These are phyloP conservation scores for Ceratocystis colombiana DNA, from an alignment of 2,329 filamentous ascomycete species.

Conservation along the genomic window DNA sequence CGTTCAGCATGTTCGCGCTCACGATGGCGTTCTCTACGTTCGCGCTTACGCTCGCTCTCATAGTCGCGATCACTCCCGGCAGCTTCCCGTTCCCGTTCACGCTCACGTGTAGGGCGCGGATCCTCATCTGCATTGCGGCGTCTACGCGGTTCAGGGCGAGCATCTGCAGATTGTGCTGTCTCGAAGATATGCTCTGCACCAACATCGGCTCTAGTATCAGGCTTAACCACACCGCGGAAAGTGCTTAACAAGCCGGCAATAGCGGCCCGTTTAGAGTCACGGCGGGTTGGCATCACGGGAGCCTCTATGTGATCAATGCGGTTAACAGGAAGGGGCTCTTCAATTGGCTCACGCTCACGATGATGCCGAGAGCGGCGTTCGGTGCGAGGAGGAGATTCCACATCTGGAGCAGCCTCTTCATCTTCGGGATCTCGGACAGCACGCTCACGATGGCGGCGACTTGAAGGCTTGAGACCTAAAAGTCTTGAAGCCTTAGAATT, in stretches of 20 bases:
- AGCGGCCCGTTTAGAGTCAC: slow-evolving; percentile 23
- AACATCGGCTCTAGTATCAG: slow-evolving; percentile 31
- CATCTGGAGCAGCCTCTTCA: slow-evolving; percentile 16
- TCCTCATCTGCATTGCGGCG: slow-evolving; percentile 16
- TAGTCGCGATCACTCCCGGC: slow-evolving; percentile 30
- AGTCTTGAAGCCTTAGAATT: slow-evolving; percentile 65
- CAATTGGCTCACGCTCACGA: slow-evolving; percentile 17
- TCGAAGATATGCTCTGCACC: background rate
- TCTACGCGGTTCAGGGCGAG: slow-evolving; percentile 17
- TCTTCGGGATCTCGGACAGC: slow-evolving; percentile 25
- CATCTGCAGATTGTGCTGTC: background rate
- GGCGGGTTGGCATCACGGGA: slow-evolving; percentile 11
- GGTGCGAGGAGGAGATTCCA: slow-evolving; percentile 19
- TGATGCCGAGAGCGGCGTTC: slow-evolving; percentile 18
- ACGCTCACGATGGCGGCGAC: slow-evolving; percentile 24
- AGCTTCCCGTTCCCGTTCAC: slow-evolving; percentile 1
- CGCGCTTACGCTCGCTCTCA: slow-evolving; percentile 27
- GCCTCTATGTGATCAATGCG: slow-evolving; percentile 11
- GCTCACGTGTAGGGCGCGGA: background rate
- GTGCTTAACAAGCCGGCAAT: slow-evolving; percentile 54
- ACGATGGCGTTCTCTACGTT: slow-evolving; percentile 16
- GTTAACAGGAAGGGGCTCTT: slow-evolving; percentile 11
- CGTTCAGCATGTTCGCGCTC: slow-evolving; percentile 27
- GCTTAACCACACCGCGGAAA: slow-evolving; percentile 40
- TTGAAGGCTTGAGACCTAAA: slow-evolving; percentile 47